phyloP scores from a whole-genome alignment of 139 green algal genomes.

The Diplosphaera chodatii region DNA sequence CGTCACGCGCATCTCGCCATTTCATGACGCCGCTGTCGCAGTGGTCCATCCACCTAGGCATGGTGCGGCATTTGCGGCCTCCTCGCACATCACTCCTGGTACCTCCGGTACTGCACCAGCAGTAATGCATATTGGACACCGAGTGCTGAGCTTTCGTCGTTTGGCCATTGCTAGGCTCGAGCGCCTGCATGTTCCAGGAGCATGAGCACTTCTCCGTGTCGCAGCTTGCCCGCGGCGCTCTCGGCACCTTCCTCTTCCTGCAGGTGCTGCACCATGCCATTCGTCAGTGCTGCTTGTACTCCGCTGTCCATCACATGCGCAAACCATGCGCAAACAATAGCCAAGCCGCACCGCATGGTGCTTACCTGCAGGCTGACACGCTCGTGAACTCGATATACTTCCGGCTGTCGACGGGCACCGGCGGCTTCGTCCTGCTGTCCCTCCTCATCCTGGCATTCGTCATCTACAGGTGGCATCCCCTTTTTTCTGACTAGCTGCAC shows the following conservation, averaged over 20 bases:
- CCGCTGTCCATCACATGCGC: no score
- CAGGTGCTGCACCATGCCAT: no score
- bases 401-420: slow-evolving; percentile 33
- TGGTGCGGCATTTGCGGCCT: background rate
- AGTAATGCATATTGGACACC: no score
- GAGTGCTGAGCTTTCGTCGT: background rate
- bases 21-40: slow-evolving; percentile 22
- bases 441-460: slow-evolving; percentile 38
- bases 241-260: slow-evolving; percentile 16
- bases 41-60: slow-evolving; percentile 4
- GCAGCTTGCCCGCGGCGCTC: background rate
- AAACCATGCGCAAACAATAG: no score
- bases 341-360: no score
- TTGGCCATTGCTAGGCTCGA: background rate
- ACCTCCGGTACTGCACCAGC: no score
- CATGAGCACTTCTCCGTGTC: background rate
- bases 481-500: no score
- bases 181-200: background rate
- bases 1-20: slow-evolving; percentile 13
- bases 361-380: background rate
- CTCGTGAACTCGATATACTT: slow-evolving; percentile 20
- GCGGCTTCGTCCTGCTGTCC: slow-evolving; percentile 36
- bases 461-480: slow-evolving; percentile 28
- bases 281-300: no score
- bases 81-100: no score